Evolutionary conservation across 345 rosid species (phyloP), one percentile per base, ranked within the genome.

Genomic region (Syzygium aromaticum): DNA sequence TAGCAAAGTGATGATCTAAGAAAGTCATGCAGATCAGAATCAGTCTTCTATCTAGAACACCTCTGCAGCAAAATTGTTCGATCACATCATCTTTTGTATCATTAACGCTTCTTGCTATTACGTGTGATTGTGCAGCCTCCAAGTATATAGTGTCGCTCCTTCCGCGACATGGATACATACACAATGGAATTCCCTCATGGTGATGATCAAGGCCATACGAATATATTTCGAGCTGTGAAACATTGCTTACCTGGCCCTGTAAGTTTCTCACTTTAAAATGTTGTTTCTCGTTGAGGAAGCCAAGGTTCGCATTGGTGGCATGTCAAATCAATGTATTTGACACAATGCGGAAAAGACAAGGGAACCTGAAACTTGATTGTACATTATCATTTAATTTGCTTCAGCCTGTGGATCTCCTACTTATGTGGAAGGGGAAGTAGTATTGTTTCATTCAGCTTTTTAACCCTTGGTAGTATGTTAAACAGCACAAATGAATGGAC

Each of bases 181-280:
- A 95, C 98, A 5, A 93, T 91, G 88, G 98, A 98, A 25, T 95
- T 97, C 67, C 98, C 99, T 53, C 89, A 95, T 43, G 98, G 98
- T 88, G 98, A 95, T 92, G 95, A 92, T 73, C 94, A 91, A 89
- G 99, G 99, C 85, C 98, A 96, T 90, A 91, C 98, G 28, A 94
- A 94, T 90, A 88, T 97, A 59, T 97, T 97, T 77, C 98, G 98
- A 88, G 96, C 93, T 89, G 98, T 97, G 88, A 96, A 95, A 93
- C 98, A 94, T 78, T 95, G 98, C 92, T 89, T 97, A 88, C 99
- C 98, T 90, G 99, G 99, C 63, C 98, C 99, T 86, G 99, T 96
- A 92, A 95, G 99, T 54, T 85, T 85, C 33, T 86, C 84, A 30
- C 67, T 87, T 84, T 77, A 52, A 49, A 84, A 63, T 23, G 49